Evolutionary conservation across 805 yeast genomes (phyloP).

Genomic region (Myxozyma lipomycoides): DNA sequence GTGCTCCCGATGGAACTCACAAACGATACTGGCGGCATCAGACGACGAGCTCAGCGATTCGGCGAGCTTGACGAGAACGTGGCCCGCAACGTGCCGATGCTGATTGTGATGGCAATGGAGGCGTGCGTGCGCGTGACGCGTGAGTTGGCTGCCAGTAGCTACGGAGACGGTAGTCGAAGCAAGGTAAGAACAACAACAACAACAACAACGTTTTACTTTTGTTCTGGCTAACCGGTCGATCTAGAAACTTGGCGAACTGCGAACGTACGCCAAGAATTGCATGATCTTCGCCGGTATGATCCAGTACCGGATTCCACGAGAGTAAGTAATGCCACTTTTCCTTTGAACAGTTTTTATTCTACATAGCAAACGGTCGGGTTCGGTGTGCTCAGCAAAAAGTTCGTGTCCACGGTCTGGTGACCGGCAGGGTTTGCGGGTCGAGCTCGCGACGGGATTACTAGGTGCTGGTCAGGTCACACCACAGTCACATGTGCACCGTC

Average conservation of each 20-base stretch:
- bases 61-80: constrained; percentile 62
- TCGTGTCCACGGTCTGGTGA: no score
- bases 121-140: constrained; percentile 54
- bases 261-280: constrained; percentile 71
- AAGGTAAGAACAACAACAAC: constrained; percentile 26
- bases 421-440: no score
- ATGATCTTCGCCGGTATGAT: constrained; percentile 95
- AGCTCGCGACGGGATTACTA: no score
- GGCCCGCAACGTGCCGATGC: constrained; percentile 71
- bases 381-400: no score
- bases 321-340: constrained; percentile 15
- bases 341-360: constrained; percentile 1
- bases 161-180: constrained; percentile 25
- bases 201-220: no score
- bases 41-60: constrained; percentile 67
- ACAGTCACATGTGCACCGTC: no score
- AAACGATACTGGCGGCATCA: constrained; percentile 50
- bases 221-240: not conserved
- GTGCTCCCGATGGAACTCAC: constrained; percentile 57
- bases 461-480: no score
- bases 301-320: constrained; percentile 82
- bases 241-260: constrained; percentile 52
- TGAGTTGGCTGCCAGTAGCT: constrained; percentile 36
- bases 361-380: no score
- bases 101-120: constrained; percentile 77